Evolutionary conservation across 2,329 filamentous ascomycete genomes (phyloP).

Genomic region (Cercospora canescens): DNA sequence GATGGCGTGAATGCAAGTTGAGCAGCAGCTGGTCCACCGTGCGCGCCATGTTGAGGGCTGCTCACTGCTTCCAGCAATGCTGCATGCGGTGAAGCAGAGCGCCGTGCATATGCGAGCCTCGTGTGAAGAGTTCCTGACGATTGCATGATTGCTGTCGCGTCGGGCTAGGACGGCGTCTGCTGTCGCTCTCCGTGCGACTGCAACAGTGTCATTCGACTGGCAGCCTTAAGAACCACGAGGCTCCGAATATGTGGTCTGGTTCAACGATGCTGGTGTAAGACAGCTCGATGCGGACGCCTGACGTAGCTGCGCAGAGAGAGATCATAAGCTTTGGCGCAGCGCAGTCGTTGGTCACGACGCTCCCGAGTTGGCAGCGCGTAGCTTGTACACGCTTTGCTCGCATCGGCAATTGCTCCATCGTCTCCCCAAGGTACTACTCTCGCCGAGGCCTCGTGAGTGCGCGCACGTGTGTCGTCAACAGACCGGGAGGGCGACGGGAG

Average conservation of each 20-base stretch:
- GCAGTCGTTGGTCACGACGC: not conserved
- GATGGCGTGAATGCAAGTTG: not conserved
- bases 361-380: slow-evolving; percentile 1
- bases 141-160: not conserved
- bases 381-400: not conserved
- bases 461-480: not conserved
- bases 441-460: not conserved
- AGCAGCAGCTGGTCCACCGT: not conserved
- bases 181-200: not conserved
- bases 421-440: not conserved
- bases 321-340: not conserved
- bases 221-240: not conserved
- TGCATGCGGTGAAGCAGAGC: not conserved
- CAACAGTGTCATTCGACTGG: not conserved
- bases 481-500: not conserved
- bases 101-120: not conserved
- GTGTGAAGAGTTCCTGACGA: not conserved
- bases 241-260: not conserved
- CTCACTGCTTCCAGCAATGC: not conserved
- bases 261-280: not conserved
- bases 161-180: not conserved
- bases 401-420: not conserved
- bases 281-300: not conserved
- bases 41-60: not conserved
- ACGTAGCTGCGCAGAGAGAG: not conserved